These are phyloP conservation scores for Areca catechu DNA, from an alignment of 176 grass and related monocot genomes.

Conservation along the genomic window DNA sequence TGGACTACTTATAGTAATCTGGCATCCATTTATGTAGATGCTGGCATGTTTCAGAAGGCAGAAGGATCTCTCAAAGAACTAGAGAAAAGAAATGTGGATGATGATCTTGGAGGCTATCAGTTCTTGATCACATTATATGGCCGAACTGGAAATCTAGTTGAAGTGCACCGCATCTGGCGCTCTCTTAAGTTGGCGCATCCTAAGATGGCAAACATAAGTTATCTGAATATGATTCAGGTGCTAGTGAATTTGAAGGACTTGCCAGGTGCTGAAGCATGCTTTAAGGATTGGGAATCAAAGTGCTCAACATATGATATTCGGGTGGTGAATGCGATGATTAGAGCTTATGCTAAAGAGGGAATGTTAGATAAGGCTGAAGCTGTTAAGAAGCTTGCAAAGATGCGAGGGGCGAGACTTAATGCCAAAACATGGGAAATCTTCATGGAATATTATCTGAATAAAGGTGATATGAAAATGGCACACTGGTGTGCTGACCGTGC, in stretches of 20 bases:
- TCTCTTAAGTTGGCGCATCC: conserved; percentile 49
- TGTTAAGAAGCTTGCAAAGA: conserved; percentile 64
- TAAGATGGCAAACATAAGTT: conserved; percentile 79
- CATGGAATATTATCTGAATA: conserved; percentile 71
- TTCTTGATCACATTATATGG: conserved; percentile 91
- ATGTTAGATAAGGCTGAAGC: conserved; percentile 69
- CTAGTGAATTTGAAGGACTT: conserved; percentile 81
- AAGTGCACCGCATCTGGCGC: conserved; percentile 81
- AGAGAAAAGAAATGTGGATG: conserved; percentile 55
- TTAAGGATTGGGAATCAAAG: conserved; percentile 78
- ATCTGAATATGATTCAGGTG: conserved; percentile 96
- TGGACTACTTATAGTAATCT: conserved; percentile 98
- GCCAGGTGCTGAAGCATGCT: conserved; percentile 68
- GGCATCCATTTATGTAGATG: conserved; percentile 79
- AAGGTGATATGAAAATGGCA: conserved; percentile 64
- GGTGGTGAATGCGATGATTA: conserved; percentile 89
- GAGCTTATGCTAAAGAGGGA: conserved; percentile 65
- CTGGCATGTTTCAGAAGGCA: conserved; percentile 67
- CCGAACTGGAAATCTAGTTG: conserved; percentile 62
- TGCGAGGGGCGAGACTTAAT: conserved; percentile 65
- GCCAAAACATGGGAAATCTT: conserved; percentile 91
- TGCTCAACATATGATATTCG: conserved; percentile 68
- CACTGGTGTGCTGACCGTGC: conserved; percentile 68
- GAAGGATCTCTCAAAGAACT: conserved; percentile 78
- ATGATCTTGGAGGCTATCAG: conserved; percentile 75